These are phyloP conservation scores for Pelargonium australe DNA, from an alignment of 441 rosid genomes.

Conservation along the genomic window DNA sequence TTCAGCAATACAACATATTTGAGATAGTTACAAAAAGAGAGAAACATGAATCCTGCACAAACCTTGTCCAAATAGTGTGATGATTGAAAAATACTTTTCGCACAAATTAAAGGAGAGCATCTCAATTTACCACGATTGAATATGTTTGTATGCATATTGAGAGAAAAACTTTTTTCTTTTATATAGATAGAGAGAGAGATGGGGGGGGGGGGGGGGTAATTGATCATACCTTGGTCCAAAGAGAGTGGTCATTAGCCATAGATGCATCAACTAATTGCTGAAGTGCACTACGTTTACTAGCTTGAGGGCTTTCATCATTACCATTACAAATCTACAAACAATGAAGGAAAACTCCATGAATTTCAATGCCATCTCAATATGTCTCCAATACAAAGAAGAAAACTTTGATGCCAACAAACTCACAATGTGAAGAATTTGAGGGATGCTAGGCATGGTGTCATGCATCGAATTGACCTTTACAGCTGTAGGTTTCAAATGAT, in stretches of 20 bases:
- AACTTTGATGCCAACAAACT: conserved; percentile 23
- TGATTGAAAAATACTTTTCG: background rate
- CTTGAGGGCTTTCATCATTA: conserved; percentile 47
- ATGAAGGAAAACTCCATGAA: conserved; percentile 17
- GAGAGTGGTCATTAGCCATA: conserved; percentile 55
- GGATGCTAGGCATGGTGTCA: conserved; percentile 76
- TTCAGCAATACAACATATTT: background rate
- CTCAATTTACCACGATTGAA: background rate
- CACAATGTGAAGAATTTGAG: conserved; percentile 92
- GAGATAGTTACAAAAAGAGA: background rate
- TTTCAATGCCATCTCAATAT: background rate
- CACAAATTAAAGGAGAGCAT: background rate
- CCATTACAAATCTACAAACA: conserved; percentile 60
- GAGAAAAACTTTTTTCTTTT: background rate
- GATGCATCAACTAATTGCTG: conserved; percentile 77
- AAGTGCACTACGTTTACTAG: conserved; percentile 61
- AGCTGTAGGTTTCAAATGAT: conserved; percentile 40
- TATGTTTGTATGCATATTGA: background rate
- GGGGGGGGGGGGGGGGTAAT: background rate
- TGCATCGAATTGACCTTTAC: conserved; percentile 42
- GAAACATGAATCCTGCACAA: background rate
- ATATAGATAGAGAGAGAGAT: background rate
- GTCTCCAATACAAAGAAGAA: background rate
- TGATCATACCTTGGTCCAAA: conserved; percentile 71
- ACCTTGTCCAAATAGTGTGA: background rate